Conservation (phyloP, 202 grass and related monocot species). For the Zoysia matrella region DNA sequence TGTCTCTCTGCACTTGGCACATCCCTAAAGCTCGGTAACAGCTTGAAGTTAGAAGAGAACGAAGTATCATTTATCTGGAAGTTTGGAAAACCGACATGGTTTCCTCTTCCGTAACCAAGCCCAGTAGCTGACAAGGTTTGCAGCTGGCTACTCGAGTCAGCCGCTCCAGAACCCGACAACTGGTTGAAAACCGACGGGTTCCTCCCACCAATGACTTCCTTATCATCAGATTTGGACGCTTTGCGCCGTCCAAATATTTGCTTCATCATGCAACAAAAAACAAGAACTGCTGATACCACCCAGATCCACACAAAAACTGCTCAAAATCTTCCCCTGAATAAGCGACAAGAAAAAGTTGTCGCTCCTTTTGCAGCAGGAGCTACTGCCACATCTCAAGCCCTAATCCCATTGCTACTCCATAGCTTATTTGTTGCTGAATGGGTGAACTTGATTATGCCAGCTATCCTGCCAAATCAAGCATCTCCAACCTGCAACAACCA, state of each 20-base stretch:
- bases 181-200: constrained; percentile 34
- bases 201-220: constrained; percentile 38
- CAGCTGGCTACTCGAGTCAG: constrained; percentile 30
- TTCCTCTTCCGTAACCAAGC: constrained; percentile 8
- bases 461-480: constrained; percentile 6
- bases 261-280: constrained; percentile 57
- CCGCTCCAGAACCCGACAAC: constrained; percentile 27
- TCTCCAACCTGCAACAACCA: constrained; percentile 20
- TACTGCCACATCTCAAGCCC: constrained; percentile 9
- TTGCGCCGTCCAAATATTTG: constrained; percentile 64
- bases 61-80: constrained; percentile 36
- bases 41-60: constrained; percentile 36
- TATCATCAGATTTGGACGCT: constrained; percentile 46
- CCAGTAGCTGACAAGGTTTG: constrained; percentile 36
- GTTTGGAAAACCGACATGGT: constrained; percentile 3
- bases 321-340: background rate
- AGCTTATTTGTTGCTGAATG: background rate
- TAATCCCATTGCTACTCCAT: background rate
- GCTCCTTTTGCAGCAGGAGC: background rate
- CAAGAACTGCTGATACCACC: constrained; percentile 13
- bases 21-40: constrained; percentile 68
- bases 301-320: background rate
- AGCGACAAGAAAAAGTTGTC: background rate
- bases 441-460: background rate
- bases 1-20: constrained; percentile 66